Percentiles rank a stretch among this genome's conserved stretches.
Conservation (phyloP, 169 alveolate genomes). For the Plasmodium gaboni region DNA sequence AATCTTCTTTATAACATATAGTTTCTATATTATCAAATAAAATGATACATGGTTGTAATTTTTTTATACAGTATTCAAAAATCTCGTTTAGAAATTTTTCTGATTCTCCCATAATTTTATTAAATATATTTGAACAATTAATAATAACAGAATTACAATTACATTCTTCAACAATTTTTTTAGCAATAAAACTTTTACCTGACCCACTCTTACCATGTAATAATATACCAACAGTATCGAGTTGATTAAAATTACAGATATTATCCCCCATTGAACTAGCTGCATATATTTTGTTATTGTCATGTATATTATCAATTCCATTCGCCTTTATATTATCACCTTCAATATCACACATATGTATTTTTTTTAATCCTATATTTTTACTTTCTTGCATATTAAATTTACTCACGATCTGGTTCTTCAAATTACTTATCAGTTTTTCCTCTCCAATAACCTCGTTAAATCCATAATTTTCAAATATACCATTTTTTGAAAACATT, state of each 20-base stretch:
- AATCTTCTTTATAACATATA: conserved; percentile 19
- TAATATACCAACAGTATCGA: conserved; percentile 22
- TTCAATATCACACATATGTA: too few species aligned
- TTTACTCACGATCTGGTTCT: conserved; percentile 13
- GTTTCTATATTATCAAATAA: conserved; percentile 48
- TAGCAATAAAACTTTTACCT: conserved; percentile 36
- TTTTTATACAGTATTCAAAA: conserved; percentile 35
- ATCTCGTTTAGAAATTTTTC: conserved; percentile 53
- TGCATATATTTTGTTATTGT: too few species aligned
- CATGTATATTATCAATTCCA: neutral
- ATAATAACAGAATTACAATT: conserved; percentile 61
- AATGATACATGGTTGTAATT: conserved; percentile 55
- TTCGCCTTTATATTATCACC: neutral
- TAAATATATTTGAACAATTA: conserved; percentile 48
- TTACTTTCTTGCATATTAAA: neutral
- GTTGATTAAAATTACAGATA: neutral
- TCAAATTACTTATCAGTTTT: neutral
- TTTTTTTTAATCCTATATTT: neutral
- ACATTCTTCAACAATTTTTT: conserved; percentile 61
- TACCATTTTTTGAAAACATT: neutral
- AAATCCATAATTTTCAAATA: conserved; percentile 16
- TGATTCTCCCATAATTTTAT: conserved; percentile 73
- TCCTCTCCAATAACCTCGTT: conserved; percentile 24
- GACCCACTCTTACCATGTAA: conserved; percentile 60
- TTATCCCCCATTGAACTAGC: neutral